Evolutionary conservation across 176 grass and related monocot genomes (phyloP).

Genomic region (Alopecurus myosuroides): DNA sequence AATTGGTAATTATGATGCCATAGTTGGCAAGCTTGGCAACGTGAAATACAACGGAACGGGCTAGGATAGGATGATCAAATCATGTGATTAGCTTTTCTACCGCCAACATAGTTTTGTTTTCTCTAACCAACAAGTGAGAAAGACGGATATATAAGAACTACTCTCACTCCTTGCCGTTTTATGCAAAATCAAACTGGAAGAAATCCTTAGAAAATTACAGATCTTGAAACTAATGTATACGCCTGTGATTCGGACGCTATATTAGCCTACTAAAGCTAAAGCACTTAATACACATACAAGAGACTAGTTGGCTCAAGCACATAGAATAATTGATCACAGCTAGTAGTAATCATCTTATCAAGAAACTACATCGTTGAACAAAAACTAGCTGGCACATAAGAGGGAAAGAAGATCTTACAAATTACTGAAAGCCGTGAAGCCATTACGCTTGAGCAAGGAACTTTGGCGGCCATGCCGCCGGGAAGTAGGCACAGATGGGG

Average conservation of each 20-base stretch:
- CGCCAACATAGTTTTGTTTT: background rate
- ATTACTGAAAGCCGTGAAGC: background rate
- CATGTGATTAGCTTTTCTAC: background rate
- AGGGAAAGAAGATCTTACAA: background rate
- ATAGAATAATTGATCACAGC: background rate
- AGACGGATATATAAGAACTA: background rate
- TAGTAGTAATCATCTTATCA: background rate
- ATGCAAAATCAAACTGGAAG: background rate
- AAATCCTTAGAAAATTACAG: background rate
- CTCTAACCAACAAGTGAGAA: background rate
- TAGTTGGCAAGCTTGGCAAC: background rate
- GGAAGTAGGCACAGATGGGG: conserved; percentile 4
- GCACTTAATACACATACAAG: background rate
- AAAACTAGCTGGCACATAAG: background rate
- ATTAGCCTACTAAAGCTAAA: background rate
- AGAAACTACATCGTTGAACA: background rate
- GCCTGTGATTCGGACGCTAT: background rate
- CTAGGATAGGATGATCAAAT: background rate
- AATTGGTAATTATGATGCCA: background rate
- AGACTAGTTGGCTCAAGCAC: background rate
- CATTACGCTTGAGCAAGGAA: background rate
- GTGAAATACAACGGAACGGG: background rate
- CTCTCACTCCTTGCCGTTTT: background rate
- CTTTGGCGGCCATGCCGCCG: background rate
- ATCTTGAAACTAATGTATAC: background rate